phyloP scores from a whole-genome alignment of 495 filamentous ascomycete genomes.

The Tuber umbilicatum region DNA sequence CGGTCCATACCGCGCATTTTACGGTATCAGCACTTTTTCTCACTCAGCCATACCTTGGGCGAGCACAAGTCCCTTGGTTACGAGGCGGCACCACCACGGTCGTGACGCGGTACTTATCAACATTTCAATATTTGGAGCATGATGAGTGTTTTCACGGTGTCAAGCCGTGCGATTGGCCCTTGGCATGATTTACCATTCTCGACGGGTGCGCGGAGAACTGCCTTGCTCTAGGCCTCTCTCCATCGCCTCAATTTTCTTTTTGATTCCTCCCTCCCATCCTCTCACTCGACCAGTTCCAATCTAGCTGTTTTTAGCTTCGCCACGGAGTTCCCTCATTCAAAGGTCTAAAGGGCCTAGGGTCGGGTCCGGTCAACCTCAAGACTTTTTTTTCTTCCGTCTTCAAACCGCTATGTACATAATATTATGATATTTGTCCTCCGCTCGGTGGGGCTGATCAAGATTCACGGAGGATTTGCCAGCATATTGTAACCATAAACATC shows the following conservation, averaged over 20 bases:
- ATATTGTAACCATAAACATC: constrained; percentile 5
- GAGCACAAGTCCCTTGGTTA: neutral
- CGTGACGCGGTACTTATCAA: neutral
- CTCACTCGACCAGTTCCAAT: neutral
- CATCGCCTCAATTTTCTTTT: constrained; percentile 31
- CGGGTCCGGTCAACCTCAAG: neutral
- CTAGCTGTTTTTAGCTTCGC: neutral
- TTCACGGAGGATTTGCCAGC: constrained; percentile 21
- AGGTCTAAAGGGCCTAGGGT: neutral
- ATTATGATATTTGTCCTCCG: constrained; percentile 9
- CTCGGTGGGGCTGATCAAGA: constrained; percentile 32
- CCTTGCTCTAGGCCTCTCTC: constrained; percentile 30
- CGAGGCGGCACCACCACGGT: neutral
- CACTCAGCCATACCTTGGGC: neutral
- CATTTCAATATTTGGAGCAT: constrained; percentile 1
- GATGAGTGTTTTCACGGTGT: constrained; percentile 12
- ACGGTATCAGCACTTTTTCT: neutral
- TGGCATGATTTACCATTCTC: constrained; percentile 16
- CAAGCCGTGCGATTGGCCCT: constrained; percentile 31
- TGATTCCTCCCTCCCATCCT: constrained; percentile 10
- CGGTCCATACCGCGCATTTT: neutral
- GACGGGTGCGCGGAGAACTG: constrained; percentile 28
- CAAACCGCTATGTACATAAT: neutral
- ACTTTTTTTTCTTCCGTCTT: neutral
- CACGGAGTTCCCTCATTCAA: neutral